Evolutionary conservation across 148 eudicot species (phyloP), one percentile per base, ranked within the genome.

Genomic region (Arbutus unedo): DNA sequence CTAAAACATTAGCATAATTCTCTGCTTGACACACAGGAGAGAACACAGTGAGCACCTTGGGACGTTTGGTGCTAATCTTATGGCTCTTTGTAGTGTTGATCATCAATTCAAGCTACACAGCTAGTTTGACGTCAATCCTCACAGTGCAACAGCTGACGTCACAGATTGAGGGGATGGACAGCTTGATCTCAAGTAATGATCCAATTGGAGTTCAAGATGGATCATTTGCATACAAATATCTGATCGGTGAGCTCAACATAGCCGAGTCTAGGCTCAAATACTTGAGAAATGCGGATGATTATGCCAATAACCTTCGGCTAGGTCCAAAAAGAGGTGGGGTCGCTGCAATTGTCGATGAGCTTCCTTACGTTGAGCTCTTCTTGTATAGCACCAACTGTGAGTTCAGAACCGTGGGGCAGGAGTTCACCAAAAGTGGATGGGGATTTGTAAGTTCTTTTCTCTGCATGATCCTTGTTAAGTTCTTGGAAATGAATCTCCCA

Each of bases 301-400:
- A 95, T 76, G 41, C 78, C 41, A 64, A 78, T 79, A 91, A 87
- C 19, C 94, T 95, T 74, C 64, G 43, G 57, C 89, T 75, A 59
- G 98, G 97, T 75, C 98, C 98, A 14, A 78, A 60, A 55, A 60
- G 75, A 43, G 98, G 98, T 9, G 98, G 98, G 5, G 98, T 95
- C 2, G 98, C 95, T 83, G 98, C 97, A 59, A 92, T 95, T 79
- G 94, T 95, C 4, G 98, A 95, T 31, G 98, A 95, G 90, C 93
- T 85, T 89, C 94, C 98, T 57, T 95, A 95, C 64, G 73, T 93
- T 56, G 88, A 93, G 83, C 87, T 91, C 79, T 89, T 95, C 82
- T 83, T 93, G 85, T 76, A 87, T 56, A 85, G 83, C 70, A 86
- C 86, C 72, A 87, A 90, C 21, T 92, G 98, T 55, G 74, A 81